Evolutionary conservation across 805 yeast genomes (phyloP).

Genomic region (Yamadazyma sp.): DNA sequence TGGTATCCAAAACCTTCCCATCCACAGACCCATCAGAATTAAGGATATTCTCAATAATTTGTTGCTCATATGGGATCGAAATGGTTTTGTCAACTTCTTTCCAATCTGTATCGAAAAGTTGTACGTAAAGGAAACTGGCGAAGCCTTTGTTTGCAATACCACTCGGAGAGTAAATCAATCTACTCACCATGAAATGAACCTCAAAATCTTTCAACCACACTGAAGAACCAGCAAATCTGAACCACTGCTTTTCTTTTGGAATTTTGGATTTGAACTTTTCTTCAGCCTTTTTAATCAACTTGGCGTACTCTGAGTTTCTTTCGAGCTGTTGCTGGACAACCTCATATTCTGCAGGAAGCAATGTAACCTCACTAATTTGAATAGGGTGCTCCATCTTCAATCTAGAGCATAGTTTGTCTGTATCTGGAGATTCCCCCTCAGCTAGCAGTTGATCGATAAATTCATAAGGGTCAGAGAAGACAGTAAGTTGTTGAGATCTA

Average conservation of each 20-base stretch:
- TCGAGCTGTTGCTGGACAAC: conserved; percentile 13
- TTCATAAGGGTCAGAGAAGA: conserved; percentile 21
- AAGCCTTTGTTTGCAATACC: conserved; percentile 26
- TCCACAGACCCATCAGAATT: conserved; percentile 19
- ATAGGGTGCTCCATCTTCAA: conserved; percentile 16
- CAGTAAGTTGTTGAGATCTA: conserved; percentile 10
- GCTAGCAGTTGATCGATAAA: not conserved
- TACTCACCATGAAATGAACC: conserved; percentile 30
- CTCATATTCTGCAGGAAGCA: conserved; percentile 20
- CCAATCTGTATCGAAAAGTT: conserved; percentile 22
- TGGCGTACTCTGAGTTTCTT: conserved; percentile 12
- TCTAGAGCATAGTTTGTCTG: conserved; percentile 16
- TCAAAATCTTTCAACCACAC: conserved; percentile 34
- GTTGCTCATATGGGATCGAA: conserved; percentile 22
- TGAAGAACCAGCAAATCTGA: conserved; percentile 31
- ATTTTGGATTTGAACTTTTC: conserved; percentile 20
- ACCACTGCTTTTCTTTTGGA: conserved; percentile 28
- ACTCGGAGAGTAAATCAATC: conserved; percentile 26
- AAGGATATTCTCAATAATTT: conserved; percentile 12
- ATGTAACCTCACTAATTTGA: conserved; percentile 15
- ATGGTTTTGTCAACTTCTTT: conserved; percentile 20
- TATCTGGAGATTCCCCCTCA: conserved; percentile 12
- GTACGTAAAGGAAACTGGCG: conserved; percentile 25
- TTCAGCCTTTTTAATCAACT: conserved; percentile 18
- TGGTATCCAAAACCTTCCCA: conserved; percentile 11